Evolutionary conservation across 441 rosid species (phyloP), one percentile per base, ranked within the genome.

Genomic region (Sinapis alba): DNA sequence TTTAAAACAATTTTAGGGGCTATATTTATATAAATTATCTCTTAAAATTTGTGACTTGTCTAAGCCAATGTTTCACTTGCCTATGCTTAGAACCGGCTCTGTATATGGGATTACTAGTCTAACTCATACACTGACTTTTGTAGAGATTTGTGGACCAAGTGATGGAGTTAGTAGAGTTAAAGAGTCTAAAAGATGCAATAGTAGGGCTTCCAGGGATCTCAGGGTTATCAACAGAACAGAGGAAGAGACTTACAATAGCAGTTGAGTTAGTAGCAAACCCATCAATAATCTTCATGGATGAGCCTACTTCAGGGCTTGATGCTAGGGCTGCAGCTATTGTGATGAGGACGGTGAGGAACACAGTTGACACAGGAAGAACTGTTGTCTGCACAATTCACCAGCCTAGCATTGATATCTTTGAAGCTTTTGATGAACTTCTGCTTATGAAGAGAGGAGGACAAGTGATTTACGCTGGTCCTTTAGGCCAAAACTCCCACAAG

Each of bases 301-400:
- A 90, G 71, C 96, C 96, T 4, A 90, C 96, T 16, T 88, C 96
- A 7, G 96, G 96, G 2, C 96, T 90, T 62, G 95, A 90, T 28
- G 95, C 95, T 0, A 84, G 95, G 19, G 95, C 95, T 28, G 95
- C 95, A 26, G 93, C 95, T 3, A 90, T 90, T 68, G 95, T 90
- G 21, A 90, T 88, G 95, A 88, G 95, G 68, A 86, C 93, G 0
- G 95, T 90, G 69, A 85, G 93, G 62, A 89, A 89, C 83, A 89
- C 92, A 0, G 92, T 89, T 69, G 90, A 89, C 74, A 89, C 92
- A 5, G 95, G 92, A 62, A 74, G 93, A 72, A 88, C 91, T 5
- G 93, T 90, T 54, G 96, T 90, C 62, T 90, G 93, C 84, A 90
- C 93, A 26, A 90, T 90, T 59, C 96, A 90, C 76, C 96, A 90